Evolutionary conservation across 805 yeast genomes (phyloP).

Genomic region (Schizosaccharomyces osmophilus): DNA sequence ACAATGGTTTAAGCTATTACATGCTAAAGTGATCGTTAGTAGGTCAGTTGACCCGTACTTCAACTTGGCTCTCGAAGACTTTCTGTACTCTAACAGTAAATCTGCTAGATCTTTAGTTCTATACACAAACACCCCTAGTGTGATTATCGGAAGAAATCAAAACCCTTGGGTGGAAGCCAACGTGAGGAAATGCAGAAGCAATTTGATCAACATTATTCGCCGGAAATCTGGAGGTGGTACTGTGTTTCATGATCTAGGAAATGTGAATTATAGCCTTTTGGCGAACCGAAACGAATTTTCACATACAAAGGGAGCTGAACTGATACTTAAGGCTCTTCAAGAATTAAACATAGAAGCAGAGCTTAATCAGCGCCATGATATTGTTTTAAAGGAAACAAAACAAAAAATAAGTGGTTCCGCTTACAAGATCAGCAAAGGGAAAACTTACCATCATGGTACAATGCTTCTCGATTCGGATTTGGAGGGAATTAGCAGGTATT

Average conservation of each 20-base stretch:
- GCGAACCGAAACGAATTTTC: constrained; percentile 38
- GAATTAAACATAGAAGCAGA: constrained; percentile 14
- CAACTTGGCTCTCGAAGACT: constrained; percentile 66
- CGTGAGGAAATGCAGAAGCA: constrained; percentile 14
- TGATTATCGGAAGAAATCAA: constrained; percentile 90
- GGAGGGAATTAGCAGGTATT: constrained; percentile 30
- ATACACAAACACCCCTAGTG: constrained; percentile 59
- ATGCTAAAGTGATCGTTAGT: constrained; percentile 27
- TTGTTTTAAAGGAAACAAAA: constrained; percentile 20
- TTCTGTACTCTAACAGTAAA: constrained; percentile 44
- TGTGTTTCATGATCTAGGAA: constrained; percentile 82
- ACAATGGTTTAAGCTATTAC: not conserved
- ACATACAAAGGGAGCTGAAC: constrained; percentile 27
- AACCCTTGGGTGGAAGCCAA: constrained; percentile 80
- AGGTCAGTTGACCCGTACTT: constrained; percentile 37
- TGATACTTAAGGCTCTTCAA: constrained; percentile 21
- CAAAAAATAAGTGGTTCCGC: constrained; percentile 81
- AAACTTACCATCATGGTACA: constrained; percentile 87
- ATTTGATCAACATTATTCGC: constrained; percentile 34
- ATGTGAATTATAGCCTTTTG: constrained; percentile 65
- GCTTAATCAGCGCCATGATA: constrained; percentile 62
- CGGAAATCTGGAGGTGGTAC: constrained; percentile 89
- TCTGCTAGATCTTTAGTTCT: constrained; percentile 32
- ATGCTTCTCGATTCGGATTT: constrained; percentile 55
- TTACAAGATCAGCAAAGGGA: constrained; percentile 56